These are phyloP conservation scores for Litchi chinensis DNA, from an alignment of 345 rosid species.

Conservation along the genomic window DNA sequence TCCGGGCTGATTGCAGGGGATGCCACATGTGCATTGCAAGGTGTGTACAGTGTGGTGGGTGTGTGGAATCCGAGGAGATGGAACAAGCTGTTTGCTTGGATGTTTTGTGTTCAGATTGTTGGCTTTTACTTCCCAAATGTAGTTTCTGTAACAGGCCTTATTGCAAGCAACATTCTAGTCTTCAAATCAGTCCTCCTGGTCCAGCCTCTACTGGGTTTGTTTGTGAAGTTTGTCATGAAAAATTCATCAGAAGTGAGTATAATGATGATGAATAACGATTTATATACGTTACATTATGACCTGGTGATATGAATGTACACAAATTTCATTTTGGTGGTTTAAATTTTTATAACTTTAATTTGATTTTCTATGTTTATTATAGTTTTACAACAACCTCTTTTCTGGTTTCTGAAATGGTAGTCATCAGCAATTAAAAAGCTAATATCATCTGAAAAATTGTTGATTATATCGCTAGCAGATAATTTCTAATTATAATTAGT, in stretches of 20 bases:
- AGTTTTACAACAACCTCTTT: too few species aligned
- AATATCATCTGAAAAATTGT: too few species aligned
- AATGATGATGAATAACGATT: background rate
- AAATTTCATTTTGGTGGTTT: too few species aligned
- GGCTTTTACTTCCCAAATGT: constrained; percentile 80
- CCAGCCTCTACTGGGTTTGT: constrained; percentile 37
- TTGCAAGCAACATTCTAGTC: constrained; percentile 45
- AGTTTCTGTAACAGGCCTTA: constrained; percentile 69
- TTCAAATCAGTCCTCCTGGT: constrained; percentile 19
- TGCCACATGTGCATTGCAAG: constrained; percentile 63
- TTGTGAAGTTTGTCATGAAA: constrained; percentile 56
- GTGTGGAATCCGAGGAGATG: constrained; percentile 41
- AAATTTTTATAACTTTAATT: too few species aligned
- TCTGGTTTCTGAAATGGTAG: too few species aligned
- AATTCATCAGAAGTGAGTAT: background rate
- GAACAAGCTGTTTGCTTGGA: constrained; percentile 61
- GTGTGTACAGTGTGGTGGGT: constrained; percentile 68
- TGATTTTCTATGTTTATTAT: too few species aligned
- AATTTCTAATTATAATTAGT: too few species aligned
- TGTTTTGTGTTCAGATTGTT: constrained; percentile 58
- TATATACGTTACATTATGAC: background rate
- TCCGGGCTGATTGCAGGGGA: constrained; percentile 43
- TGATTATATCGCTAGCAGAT: too few species aligned
- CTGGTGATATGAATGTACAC: background rate
- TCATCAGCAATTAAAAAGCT: too few species aligned